Evolutionary conservation across 257 asterid species (phyloP).

Genomic region (Nicotiana attenuata): DNA sequence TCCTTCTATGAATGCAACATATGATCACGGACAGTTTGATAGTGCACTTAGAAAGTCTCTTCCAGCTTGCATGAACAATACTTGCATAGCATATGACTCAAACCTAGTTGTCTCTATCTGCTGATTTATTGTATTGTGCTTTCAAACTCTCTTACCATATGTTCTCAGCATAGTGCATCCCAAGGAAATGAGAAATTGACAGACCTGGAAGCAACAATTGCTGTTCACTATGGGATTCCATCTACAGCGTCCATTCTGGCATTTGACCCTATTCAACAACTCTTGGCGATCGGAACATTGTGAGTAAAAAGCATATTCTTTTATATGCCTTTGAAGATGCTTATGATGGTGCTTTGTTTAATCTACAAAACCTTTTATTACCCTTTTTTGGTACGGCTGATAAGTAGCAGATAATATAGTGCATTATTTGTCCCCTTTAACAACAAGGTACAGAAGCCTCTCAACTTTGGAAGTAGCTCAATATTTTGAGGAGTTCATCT

Average conservation of each 20-base stretch:
- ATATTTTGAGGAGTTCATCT: background rate
- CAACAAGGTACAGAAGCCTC: background rate
- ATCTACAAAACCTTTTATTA: background rate
- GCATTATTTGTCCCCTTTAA: background rate
- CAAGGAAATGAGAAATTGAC: constrained; percentile 32
- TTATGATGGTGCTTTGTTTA: background rate
- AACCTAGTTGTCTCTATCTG: background rate
- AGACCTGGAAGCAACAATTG: constrained; percentile 49
- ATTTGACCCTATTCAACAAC: constrained; percentile 75
- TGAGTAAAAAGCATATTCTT: constrained; percentile 28
- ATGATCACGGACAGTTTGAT: background rate
- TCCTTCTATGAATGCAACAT: background rate
- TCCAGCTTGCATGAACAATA: background rate
- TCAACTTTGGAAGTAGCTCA: background rate
- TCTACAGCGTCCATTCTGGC: constrained; percentile 80
- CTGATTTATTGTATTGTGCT: constrained; percentile 4
- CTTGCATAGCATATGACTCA: background rate
- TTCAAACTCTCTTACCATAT: background rate
- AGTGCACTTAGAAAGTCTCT: background rate
- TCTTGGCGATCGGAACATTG: constrained; percentile 92
- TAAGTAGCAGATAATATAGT: background rate
- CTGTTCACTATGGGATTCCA: constrained; percentile 91
- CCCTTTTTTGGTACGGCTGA: background rate
- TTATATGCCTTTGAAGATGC: background rate
- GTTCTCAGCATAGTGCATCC: constrained; percentile 28